Base-by-base conservation (phyloP, 2,329 filamentous ascomycete genomes). In the Apiospora malaysiana region DNA sequence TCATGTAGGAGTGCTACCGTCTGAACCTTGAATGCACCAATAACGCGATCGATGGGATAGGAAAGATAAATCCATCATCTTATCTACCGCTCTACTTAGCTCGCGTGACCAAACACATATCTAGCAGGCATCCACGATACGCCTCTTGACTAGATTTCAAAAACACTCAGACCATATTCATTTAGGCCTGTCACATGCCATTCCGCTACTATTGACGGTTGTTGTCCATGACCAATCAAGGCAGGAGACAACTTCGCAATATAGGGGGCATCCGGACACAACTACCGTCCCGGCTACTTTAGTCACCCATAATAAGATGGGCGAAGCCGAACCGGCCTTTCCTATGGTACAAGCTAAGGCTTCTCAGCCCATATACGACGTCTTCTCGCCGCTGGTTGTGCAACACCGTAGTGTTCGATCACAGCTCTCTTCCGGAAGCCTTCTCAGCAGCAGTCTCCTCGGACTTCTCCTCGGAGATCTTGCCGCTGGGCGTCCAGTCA, bases 401-500 rank as follows among this genome's bases (percentile, higher is more conserved):
- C 25, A 67, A 45, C 65, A 59, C 51, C 16, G 8, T 16, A 4
- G 51, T 37, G 56, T 14, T n/a, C 8, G 18, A 37, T 63, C 32
- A 79, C 40, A 80, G 70, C 69, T 97, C 94, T 73, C 93, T 89
- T 71, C 94, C 94, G 56, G 89, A 90, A 66, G 93, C 90, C 82
- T 92, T 93, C 73, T 90, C 86, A 43, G 90, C 88, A 78, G 87
- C 88, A 27, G 77, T 81, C 73, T 80, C 81, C 65, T 83, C 83
- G 71, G 82, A 77, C 21, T 82, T 84, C 67, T 70, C 89, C 76
- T 83, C 83, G 45, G 83, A 78, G 25, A 86, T 81, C 78, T 88
- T 89, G 76, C 85, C 85, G 72, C 87, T 86, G 72, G 93, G 90
- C 79, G 91, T 91, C 95, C 95, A 99, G 74, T 93, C 92, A 72